Conservation (phyloP, 768 basidiomycete genomes). For the Pisolithus albus region DNA sequence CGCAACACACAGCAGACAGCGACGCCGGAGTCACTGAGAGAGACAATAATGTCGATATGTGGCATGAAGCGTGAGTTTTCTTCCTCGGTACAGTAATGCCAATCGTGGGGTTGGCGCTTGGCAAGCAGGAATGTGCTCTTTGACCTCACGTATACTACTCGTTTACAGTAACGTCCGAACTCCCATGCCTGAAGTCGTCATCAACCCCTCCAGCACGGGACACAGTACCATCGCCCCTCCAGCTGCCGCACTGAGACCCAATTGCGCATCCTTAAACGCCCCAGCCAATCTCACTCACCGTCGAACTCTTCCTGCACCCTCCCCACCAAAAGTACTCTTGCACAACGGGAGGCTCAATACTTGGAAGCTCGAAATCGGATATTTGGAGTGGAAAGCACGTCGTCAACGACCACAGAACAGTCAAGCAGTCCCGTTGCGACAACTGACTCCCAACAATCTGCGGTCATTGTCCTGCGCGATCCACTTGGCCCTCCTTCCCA, state of each 20-base stretch:
- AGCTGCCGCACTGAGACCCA: slow-evolving; percentile 52
- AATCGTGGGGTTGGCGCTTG: too few relatives aligned
- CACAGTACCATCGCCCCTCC: slow-evolving; percentile 42
- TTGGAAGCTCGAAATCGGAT: slow-evolving; percentile 69
- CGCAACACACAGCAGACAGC: not conserved
- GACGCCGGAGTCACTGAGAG: slow-evolving; percentile 9
- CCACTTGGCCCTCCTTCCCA: slow-evolving; percentile 26
- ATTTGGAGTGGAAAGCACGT: slow-evolving; percentile 36
- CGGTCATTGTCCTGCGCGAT: slow-evolving; percentile 22
- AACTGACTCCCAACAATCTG: not conserved
- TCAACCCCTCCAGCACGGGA: slow-evolving; percentile 33
- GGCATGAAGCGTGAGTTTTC: slow-evolving; percentile 62
- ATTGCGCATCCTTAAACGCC: slow-evolving; percentile 70
- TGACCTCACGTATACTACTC: not conserved
- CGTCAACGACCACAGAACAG: not conserved
- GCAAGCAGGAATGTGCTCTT: too few relatives aligned
- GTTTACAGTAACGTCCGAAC: slow-evolving; percentile 45
- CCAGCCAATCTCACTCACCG: slow-evolving; percentile 24
- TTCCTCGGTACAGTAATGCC: not conserved
- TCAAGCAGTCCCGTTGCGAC: not conserved
- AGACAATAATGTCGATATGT: slow-evolving; percentile 46
- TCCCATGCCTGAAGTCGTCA: slow-evolving; percentile 64
- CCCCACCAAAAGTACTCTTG: slow-evolving; percentile 31
- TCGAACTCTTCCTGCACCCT: not conserved
- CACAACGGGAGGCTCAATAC: slow-evolving; percentile 68